phyloP scores from a whole-genome alignment of 2,329 filamentous ascomycete genomes.

The Rhytidhysteron rufulum region DNA sequence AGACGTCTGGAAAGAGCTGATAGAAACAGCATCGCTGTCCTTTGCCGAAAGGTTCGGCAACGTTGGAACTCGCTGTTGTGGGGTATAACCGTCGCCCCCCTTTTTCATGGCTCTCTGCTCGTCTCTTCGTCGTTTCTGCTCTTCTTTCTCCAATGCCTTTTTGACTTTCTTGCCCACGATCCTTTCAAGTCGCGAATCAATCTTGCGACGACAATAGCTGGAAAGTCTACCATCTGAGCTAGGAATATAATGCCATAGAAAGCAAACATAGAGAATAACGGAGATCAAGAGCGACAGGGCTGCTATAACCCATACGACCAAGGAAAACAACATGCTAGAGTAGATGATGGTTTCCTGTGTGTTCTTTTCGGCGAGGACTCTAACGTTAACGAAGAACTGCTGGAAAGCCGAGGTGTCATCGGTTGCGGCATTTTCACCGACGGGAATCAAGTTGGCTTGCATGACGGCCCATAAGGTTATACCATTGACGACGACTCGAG shows the following conservation, averaged over 20 bases:
- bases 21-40: conserved; percentile 38
- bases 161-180: conserved; percentile 87
- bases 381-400: conserved; percentile 81
- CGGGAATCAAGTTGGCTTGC: conserved; percentile 66
- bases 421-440: conserved; percentile 47
- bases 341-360: conserved; percentile 78
- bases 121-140: conserved; percentile 51
- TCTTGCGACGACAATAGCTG: conserved; percentile 86
- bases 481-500: conserved; percentile 85
- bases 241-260: conserved; percentile 90
- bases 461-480: conserved; percentile 85
- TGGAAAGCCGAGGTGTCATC: conserved; percentile 62
- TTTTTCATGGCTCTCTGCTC: conserved; percentile 48
- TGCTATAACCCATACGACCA: conserved; percentile 84
- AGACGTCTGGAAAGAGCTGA: conserved; percentile 32
- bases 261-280: conserved; percentile 75
- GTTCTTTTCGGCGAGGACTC: conserved; percentile 67
- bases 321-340: conserved; percentile 86
- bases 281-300: conserved; percentile 70
- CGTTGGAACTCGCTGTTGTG: conserved; percentile 31
- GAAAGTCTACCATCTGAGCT: conserved; percentile 73
- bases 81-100: conserved; percentile 35
- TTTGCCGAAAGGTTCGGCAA: conserved; percentile 38
- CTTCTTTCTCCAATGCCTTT: conserved; percentile 78
- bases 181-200: conserved; percentile 77